Conservation (phyloP, 2,329 filamentous ascomycete species). For the Teratosphaeria viscida region DNA sequence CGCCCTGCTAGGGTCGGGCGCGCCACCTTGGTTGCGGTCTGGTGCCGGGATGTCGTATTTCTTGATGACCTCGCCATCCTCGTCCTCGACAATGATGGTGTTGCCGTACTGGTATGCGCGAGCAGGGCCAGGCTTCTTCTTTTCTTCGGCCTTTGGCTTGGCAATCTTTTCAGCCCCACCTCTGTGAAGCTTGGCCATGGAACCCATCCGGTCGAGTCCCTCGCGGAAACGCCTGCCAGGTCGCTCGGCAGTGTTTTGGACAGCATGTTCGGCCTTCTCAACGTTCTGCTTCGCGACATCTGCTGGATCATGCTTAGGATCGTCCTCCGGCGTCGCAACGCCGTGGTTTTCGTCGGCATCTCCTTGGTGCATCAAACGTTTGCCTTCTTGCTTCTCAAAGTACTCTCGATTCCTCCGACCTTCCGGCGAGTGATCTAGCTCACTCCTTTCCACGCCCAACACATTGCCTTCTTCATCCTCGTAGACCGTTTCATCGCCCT, state of each 20-base stretch:
- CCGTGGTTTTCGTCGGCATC: conserved; percentile 6
- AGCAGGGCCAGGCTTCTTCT: conserved; percentile 58
- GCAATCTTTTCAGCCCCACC: conserved; percentile 22
- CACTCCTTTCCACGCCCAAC: conserved; percentile 50
- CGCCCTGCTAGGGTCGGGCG: conserved; percentile 18
- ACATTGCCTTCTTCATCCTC: conserved; percentile 86
- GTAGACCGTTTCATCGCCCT: conserved; percentile 67
- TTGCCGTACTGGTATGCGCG: conserved; percentile 78
- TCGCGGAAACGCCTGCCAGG: conserved; percentile 30
- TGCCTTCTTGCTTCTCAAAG: conserved; percentile 46
- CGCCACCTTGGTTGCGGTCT: conserved; percentile 25
- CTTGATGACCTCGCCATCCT: conserved; percentile 77
- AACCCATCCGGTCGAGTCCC: conserved; percentile 33
- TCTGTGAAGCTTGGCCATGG: conserved; percentile 31
- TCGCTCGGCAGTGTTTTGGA: conserved; percentile 44
- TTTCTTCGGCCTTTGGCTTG: conserved; percentile 23
- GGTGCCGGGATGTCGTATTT: conserved; percentile 62
- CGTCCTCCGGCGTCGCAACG: conserved; percentile 37
- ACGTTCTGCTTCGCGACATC: conserved; percentile 25
- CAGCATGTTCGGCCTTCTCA: conserved; percentile 63
- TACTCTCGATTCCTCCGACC: conserved; percentile 46
- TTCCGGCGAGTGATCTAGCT: conserved; percentile 27
- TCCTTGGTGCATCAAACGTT: conserved; percentile 44
- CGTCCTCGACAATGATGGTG: conserved; percentile 82
- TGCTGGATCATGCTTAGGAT: conserved; percentile 32